Conservation (phyloP, 1,284 basidiomycete genomes). For the Tilletia walkeri region DNA sequence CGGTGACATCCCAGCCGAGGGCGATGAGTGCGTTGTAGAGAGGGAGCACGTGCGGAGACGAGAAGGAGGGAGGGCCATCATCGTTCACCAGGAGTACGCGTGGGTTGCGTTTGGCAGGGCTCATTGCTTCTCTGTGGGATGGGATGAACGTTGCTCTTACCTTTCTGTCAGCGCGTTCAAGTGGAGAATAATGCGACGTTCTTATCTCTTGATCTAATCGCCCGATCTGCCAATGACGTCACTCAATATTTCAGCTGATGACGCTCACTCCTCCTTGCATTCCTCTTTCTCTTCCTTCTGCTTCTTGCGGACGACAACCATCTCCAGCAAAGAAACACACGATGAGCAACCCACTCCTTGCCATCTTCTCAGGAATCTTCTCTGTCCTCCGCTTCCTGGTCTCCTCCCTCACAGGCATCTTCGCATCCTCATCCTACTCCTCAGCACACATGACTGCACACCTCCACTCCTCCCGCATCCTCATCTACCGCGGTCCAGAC, state of each 20-base stretch:
- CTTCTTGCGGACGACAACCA: no score
- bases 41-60: conserved; percentile 49
- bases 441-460: conserved; percentile 30
- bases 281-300: no score
- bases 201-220: no score
- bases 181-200: no score
- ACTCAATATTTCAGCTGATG: no score
- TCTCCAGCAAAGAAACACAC: neutral
- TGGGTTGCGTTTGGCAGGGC: conserved; percentile 11
- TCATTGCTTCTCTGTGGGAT: no score
- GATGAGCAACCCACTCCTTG: neutral
- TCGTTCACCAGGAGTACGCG: conserved; percentile 52
- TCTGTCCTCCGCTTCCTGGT: neutral
- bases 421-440: conserved; percentile 21
- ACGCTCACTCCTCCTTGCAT: no score
- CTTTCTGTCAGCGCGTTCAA: no score
- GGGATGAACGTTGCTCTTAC: no score
- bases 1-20: conserved; percentile 49
- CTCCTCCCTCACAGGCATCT: conserved; percentile 1
- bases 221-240: no score
- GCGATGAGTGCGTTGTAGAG: conserved; percentile 38
- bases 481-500: conserved; percentile 42
- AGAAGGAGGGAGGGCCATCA: conserved; percentile 46
- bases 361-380: conserved; percentile 2
- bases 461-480: conserved; percentile 35